Evolutionary conservation across 2,329 filamentous ascomycete genomes (phyloP), one percentile per base, ranked within the genome.

Genomic region (Claviceps sp.): DNA sequence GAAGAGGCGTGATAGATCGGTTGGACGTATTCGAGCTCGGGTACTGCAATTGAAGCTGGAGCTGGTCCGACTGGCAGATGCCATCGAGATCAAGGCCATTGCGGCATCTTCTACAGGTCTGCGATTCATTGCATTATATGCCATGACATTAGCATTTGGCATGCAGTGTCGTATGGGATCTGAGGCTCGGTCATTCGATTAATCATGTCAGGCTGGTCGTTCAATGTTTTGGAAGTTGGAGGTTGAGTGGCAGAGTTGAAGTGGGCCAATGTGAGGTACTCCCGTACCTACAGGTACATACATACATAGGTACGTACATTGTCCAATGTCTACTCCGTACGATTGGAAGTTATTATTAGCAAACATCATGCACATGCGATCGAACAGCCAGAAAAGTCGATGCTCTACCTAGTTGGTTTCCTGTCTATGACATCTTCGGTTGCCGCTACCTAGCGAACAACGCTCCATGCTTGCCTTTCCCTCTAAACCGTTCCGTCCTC

Each of bases 21-120:
- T 44, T 53, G 37, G 43, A 16, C 10, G 17, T 10, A 24, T 19
- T 34, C 17, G 19, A n/a, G 24, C 34, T 41, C 34, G 43, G 50
- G 52, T 34, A 47, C 47, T 10, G 43, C 22, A 45, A 24, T 24
- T 26, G 44, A n/a, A 45, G 14, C 22, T 47, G 44, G 26, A 11
- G 11, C 46, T 41, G 30, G 45, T 54, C 37, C 56, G 50, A 37
- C 52, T 55, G 42, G 57, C 47, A 16, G 55, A 54, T 42, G 63
- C 54, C 41, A 59, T 53, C 53, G 59, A 57, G 19, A 64, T 43
- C 37, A 66, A 56, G 57, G 59, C 57, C 49, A 55, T 57, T 53
- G 57, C 64, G 47, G 59, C 58, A 34, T 56, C 56, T 57, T 62
- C 54, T 59, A 59, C 58, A 52, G 57, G 45, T 42, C n/a, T 48